Percentiles rank a stretch among this genome's conserved stretches.
Evolutionary conservation across 2,329 filamentous ascomycete species (phyloP).

Genomic region (Elsinoe necatrix): DNA sequence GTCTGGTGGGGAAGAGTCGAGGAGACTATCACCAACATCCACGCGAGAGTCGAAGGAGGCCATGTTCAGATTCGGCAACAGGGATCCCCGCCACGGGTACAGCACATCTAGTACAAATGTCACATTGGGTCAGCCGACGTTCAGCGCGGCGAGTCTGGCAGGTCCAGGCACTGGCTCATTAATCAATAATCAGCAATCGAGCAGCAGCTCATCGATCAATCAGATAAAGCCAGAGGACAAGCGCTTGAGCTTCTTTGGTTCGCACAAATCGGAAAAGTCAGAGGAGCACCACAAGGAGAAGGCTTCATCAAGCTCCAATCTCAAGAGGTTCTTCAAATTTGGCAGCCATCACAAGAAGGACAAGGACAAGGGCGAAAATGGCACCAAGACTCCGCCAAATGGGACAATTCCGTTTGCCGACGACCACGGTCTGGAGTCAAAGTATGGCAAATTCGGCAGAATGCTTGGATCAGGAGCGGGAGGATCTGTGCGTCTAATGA

Average conservation of each 20-base stretch:
- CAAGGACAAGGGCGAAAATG: constrained; percentile 23
- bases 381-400: constrained; percentile 32
- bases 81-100: constrained; percentile 55
- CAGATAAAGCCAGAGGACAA: constrained; percentile 37
- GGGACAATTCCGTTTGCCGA: constrained; percentile 70
- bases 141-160: constrained; percentile 6
- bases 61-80: constrained; percentile 73
- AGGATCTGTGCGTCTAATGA: constrained; percentile 89
- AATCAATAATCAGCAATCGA: constrained; percentile 17
- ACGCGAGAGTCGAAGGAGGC: constrained; percentile 63
- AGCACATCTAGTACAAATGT: constrained; percentile 35
- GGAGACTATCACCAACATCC: constrained; percentile 60
- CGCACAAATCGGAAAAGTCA: constrained; percentile 46
- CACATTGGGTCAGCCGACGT: constrained; percentile 20
- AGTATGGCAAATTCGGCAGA: constrained; percentile 92
- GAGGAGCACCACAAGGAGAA: constrained; percentile 33
- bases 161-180: constrained; percentile 11
- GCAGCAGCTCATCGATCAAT: constrained; percentile 10
- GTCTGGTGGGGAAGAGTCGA: constrained; percentile 80
- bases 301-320: constrained; percentile 83
- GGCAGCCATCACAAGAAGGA: constrained; percentile 57
- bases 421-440: constrained; percentile 80
- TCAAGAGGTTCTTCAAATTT: constrained; percentile 94
- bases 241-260: constrained; percentile 47
- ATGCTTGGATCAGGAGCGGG: constrained; percentile 90